Conservation (phyloP, 441 rosid genomes). For the Isatis lusitanica region DNA sequence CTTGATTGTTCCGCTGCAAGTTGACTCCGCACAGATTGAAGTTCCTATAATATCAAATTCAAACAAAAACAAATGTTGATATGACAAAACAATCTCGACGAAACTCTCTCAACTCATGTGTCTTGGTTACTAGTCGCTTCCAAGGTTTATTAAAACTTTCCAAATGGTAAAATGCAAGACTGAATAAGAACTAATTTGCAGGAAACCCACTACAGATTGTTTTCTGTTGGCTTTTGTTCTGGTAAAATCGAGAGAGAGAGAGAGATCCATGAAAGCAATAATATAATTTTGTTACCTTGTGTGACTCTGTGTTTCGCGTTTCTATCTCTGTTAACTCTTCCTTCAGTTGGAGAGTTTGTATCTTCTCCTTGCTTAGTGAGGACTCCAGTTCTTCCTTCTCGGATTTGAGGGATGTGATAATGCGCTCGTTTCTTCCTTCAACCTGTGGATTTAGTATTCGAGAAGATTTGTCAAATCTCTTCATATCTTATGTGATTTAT, state of each 20-base stretch:
- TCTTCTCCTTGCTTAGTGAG: slow-evolving; percentile 68
- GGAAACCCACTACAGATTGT: not conserved
- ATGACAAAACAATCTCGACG: not conserved
- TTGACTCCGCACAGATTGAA: slow-evolving; percentile 79
- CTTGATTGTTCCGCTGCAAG: slow-evolving; percentile 86
- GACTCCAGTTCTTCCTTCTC: slow-evolving; percentile 77
- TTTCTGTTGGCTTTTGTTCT: not conserved
- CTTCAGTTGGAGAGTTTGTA: slow-evolving; percentile 61
- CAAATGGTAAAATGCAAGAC: slow-evolving; percentile 6
- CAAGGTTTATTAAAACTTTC: not conserved
- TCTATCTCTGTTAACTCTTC: slow-evolving; percentile 76
- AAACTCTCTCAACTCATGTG: not conserved
- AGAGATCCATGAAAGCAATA: not conserved
- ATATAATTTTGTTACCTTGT: slow-evolving; percentile 55
- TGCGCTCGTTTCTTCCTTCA: slow-evolving; percentile 46
- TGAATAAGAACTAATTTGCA: not conserved
- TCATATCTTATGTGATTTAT: not conserved
- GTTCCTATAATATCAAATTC: slow-evolving; percentile 49
- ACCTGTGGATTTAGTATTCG: slow-evolving; percentile 45
- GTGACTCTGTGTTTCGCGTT: slow-evolving; percentile 59
- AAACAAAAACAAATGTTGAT: not conserved
- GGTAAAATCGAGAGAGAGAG: not conserved
- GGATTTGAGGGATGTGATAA: slow-evolving; percentile 52
- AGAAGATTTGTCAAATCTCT: not conserved
- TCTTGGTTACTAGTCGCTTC: not conserved